Evolutionary conservation across 2,329 filamentous ascomycete genomes (phyloP).

Genomic region (Thelonectria olida): DNA sequence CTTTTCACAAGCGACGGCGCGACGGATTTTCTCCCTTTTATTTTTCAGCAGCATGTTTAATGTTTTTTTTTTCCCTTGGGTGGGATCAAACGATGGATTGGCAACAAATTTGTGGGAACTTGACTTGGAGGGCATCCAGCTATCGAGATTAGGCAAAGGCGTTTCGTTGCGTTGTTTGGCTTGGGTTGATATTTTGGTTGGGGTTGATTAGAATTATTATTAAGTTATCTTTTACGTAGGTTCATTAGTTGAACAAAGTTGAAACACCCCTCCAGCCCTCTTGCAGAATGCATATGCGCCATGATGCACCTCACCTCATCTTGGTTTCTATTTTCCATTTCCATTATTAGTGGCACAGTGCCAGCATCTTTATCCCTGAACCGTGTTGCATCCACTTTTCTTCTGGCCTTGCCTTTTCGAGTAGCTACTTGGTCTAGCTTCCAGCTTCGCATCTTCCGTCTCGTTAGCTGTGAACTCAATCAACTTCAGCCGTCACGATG

Average conservation of each 20-base stretch:
- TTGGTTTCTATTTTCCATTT: background rate
- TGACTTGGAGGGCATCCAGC: background rate
- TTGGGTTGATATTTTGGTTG: background rate
- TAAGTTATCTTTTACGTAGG: slow-evolving; percentile 20
- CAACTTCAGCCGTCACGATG: slow-evolving; percentile 31
- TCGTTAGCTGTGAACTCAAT: background rate
- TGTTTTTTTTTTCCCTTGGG: background rate
- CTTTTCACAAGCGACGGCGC: slow-evolving; percentile 11
- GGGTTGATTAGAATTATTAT: slow-evolving; percentile 14
- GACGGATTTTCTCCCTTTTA: background rate
- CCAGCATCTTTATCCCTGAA: background rate
- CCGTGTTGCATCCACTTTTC: slow-evolving; percentile 12
- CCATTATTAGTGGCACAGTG: slow-evolving; percentile 15
- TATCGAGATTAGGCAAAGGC: slow-evolving; percentile 7
- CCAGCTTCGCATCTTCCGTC: background rate
- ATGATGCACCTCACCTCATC: background rate
- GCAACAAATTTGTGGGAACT: slow-evolving; percentile 7
- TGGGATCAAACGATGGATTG: slow-evolving; percentile 3
- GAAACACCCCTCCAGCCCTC: background rate
- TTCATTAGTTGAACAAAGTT: slow-evolving; percentile 10
- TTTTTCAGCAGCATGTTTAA: background rate
- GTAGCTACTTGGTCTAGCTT: background rate
- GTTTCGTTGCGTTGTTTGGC: no score
- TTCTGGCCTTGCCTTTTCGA: background rate
- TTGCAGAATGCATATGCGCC: slow-evolving; percentile 12